phyloP scores from a whole-genome alignment of 495 filamentous ascomycete species.

The Acidiella bohemica region DNA sequence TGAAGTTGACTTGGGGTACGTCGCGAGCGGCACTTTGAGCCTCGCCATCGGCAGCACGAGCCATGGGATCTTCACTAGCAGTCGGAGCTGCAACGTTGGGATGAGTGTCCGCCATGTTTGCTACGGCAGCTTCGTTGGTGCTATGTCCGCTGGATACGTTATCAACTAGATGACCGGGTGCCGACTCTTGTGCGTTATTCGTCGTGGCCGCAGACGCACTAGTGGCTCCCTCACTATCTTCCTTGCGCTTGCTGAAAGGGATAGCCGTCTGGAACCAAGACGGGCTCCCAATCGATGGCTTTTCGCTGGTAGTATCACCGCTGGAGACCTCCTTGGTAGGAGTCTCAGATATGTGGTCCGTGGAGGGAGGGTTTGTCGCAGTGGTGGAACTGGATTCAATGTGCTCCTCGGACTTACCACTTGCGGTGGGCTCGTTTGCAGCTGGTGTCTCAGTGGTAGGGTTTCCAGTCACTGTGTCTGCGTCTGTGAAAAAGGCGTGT shows the following conservation, averaged over 20 bases:
- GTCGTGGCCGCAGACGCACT: background rate
- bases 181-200: background rate
- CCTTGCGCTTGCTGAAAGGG: constrained; percentile 2
- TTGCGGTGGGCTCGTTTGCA: constrained; percentile 7
- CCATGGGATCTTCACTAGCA: background rate
- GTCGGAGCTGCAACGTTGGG: too few relatives aligned
- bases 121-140: too few relatives aligned
- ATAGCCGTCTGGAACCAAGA: constrained; percentile 7
- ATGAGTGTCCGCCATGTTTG: too few relatives aligned
- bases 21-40: background rate
- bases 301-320: background rate
- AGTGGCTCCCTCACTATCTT: background rate
- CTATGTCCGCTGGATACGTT: background rate
- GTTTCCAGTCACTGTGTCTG: background rate
- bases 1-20: too few relatives aligned
- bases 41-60: background rate
- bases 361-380: too few relatives aligned
- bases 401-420: constrained; percentile 10
- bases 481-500: background rate
- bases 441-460: background rate
- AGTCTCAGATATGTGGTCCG: too few relatives aligned
- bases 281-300: constrained; percentile 7
- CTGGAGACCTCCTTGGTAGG: too few relatives aligned
- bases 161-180: constrained; percentile 7
- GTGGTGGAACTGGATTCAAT: background rate